These are phyloP conservation scores for Wallacemonas sp. DNA, from an alignment of 208 protist genomes.

Conservation along the genomic window DNA sequence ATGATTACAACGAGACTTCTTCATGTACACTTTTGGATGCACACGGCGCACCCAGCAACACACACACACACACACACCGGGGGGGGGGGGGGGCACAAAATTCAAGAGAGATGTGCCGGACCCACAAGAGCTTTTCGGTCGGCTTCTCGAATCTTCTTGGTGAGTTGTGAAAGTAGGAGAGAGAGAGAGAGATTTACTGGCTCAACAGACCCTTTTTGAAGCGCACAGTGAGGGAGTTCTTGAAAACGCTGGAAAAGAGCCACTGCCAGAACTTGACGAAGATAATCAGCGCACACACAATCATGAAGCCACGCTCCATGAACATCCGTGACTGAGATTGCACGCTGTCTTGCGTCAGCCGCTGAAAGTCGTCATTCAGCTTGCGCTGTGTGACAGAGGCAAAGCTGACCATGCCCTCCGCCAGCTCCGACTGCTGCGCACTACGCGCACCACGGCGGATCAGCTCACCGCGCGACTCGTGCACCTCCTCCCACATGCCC, in stretches of 20 bases:
- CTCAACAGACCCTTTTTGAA: slow-evolving; percentile 68
- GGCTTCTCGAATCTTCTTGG: no score
- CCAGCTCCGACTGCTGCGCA: slow-evolving; percentile 87
- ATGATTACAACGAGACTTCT: neutral
- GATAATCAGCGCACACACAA: slow-evolving; percentile 52
- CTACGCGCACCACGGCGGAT: slow-evolving; percentile 86
- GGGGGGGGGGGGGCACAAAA: neutral
- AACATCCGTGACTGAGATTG: slow-evolving; percentile 80
- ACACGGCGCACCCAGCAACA: neutral
- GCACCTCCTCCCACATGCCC: slow-evolving; percentile 87
- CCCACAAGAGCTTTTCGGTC: no score
- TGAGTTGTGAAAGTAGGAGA: no score
- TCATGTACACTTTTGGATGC: neutral
- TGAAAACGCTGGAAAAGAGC: slow-evolving; percentile 67
- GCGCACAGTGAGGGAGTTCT: slow-evolving; percentile 70
- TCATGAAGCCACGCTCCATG: slow-evolving; percentile 63
- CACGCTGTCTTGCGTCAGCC: slow-evolving; percentile 79
- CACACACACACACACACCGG: neutral
- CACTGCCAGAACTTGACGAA: slow-evolving; percentile 85
- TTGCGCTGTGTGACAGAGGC: slow-evolving; percentile 81
- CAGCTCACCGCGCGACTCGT: slow-evolving; percentile 87
- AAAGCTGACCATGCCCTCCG: slow-evolving; percentile 89
- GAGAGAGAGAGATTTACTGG: slow-evolving; percentile 4
- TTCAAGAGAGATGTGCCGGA: neutral
- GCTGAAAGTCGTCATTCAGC: slow-evolving; percentile 89